Conservation (phyloP, 371 early-diverging fungal genomes). For the Chytridiales sp. region DNA sequence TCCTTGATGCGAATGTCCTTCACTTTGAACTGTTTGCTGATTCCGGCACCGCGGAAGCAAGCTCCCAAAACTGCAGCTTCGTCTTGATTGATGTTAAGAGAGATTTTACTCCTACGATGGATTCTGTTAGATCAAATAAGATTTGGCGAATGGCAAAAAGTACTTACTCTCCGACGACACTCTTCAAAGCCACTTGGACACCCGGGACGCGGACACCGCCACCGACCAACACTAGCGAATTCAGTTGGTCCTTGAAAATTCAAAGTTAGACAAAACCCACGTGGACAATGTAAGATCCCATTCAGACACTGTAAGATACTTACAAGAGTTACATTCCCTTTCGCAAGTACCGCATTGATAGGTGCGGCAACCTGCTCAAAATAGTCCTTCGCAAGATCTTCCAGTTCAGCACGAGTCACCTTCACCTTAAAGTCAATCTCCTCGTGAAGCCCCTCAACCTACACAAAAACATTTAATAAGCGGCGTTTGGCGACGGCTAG, state of each 20-base stretch:
- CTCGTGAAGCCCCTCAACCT: conserved; percentile 84
- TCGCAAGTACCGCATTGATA: conserved; percentile 65
- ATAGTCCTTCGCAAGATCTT: conserved; percentile 65
- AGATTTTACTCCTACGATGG: conserved; percentile 68
- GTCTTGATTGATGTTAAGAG: conserved; percentile 91
- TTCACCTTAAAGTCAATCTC: conserved; percentile 79
- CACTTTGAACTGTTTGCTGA: conserved; percentile 85
- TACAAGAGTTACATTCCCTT: conserved; percentile 69
- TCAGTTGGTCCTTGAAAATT: conserved; percentile 54
- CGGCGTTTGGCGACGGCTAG: neutral
- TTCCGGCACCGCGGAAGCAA: conserved; percentile 83
- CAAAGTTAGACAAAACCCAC: conserved; percentile 1
- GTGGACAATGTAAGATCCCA: neutral
- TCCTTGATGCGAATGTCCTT: conserved; percentile 82
- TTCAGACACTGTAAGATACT: conserved; percentile 21
- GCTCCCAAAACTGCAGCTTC: conserved; percentile 96
- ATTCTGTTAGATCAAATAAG: neutral
- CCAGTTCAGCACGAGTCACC: conserved; percentile 78
- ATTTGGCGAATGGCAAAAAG: no score
- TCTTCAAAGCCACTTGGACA: conserved; percentile 68
- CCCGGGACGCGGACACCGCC: conserved; percentile 89
- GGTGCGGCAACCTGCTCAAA: conserved; percentile 70
- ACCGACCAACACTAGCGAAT: conserved; percentile 91
- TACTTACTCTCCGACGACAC: conserved; percentile 74
- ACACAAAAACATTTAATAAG: neutral